Conservation (phyloP, 768 basidiomycete genomes). For the Tephrocybe sp. region DNA sequence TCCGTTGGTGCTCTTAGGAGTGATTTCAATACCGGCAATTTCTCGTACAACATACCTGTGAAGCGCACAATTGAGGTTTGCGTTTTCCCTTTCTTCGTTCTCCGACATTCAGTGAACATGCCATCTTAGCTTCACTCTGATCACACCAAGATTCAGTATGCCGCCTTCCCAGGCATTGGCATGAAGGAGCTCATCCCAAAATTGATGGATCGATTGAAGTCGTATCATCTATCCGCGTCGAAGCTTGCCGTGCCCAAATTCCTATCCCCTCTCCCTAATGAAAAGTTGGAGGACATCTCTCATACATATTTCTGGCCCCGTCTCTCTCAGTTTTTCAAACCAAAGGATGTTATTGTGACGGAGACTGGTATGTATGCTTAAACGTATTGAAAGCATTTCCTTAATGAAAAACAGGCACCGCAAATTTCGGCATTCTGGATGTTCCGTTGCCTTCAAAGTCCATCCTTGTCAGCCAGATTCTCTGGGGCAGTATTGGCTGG, state of each 20-base stretch:
- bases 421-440: conserved; percentile 76
- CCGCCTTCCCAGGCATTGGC: conserved; percentile 57
- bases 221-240: conserved; percentile 35
- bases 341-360: conserved; percentile 77
- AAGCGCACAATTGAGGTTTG: conserved; percentile 61
- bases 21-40: conserved; percentile 90
- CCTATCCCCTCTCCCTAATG: conserved; percentile 41
- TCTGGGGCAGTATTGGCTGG: conserved; percentile 95
- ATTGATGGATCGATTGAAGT: conserved; percentile 53
- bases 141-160: conserved; percentile 16
- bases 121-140: conserved; percentile 67
- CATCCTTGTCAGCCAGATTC: conserved; percentile 67
- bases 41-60: conserved; percentile 69
- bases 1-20: conserved; percentile 68
- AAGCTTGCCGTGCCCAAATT: conserved; percentile 46
- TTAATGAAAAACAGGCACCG: neutral
- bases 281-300: conserved; percentile 52
- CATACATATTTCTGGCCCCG: conserved; percentile 88
- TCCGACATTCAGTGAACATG: neutral
- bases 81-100: neutral
- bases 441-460: conserved; percentile 72
- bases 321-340: conserved; percentile 65
- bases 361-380: conserved; percentile 64
- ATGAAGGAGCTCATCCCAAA: conserved; percentile 77
- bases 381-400: neutral